Base-by-base conservation (phyloP, 257 asterid genomes). In the Nemophila menziesii region DNA sequence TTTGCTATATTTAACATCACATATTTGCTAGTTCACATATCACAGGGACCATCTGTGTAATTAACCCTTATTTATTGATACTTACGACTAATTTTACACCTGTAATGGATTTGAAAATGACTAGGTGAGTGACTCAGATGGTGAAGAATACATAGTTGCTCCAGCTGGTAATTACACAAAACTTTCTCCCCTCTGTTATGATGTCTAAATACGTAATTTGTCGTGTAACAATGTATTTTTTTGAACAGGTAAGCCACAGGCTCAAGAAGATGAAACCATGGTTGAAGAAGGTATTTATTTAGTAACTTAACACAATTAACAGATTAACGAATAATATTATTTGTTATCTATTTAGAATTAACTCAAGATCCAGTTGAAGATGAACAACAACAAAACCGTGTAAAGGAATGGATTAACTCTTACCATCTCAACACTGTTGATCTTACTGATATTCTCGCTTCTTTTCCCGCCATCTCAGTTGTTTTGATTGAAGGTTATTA, bases 361-460 rank as follows among this genome's bases (percentile, higher is more conserved):
- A 80, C 98, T 66, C 93, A 80, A 69, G 94, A 84, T 70, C 78
- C 82, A 44, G 80, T 40, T 27, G 93, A 78, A 67, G 86, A 84
- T 57, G 82, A 75, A 63, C 83, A 72, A 44, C 97, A 80, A 39
- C 36, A 70, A 40, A 72, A 56, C 42, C 71, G 86, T 48, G 58
- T 89, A 11, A 84, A 71, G 80, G 86, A 80, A 29, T 84, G 98
- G 98, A 70, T 89, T 57, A 61, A 52, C 54, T 51, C 82, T 16
- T 54, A 76, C 62, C 94, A 84, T 65, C 87, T 73, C 43, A 80
- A 67, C 44, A 73, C 66, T 11, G 53, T 89, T 60, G 84, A 76
- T 44, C 69, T 84, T 52, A 74, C 78, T 16, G 82, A 75, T 38
- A 66, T 74, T 60, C 76, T 89, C 70, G 70, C 93, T 54, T 72